phyloP scores from a whole-genome alignment of 2,329 filamentous ascomycete genomes.

The Penicillium glabrum region DNA sequence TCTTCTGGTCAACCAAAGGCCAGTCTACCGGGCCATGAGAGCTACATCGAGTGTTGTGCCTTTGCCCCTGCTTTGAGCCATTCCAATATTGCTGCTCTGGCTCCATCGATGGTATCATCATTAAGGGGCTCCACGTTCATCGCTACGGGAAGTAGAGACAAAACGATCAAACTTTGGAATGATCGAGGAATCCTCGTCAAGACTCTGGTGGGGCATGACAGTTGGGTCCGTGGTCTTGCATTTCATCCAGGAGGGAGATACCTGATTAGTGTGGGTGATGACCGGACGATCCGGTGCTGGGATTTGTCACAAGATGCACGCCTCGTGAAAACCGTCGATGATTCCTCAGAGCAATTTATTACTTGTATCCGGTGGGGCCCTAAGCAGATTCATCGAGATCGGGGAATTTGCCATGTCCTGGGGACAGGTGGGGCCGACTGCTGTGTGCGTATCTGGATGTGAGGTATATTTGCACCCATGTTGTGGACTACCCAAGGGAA shows the following conservation, averaged over 20 bases:
- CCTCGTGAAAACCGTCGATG: slow-evolving; percentile 76
- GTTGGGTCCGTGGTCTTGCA: slow-evolving; percentile 80
- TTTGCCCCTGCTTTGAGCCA: slow-evolving; percentile 78
- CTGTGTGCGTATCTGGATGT: neutral
- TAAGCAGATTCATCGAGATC: neutral
- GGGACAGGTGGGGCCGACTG: neutral
- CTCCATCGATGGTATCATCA: slow-evolving; percentile 55
- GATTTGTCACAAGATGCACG: slow-evolving; percentile 84
- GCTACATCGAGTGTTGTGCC: slow-evolving; percentile 78
- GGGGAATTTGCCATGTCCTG: neutral
- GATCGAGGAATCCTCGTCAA: slow-evolving; percentile 77
- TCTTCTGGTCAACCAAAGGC: slow-evolving; percentile 61
- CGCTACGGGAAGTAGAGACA: slow-evolving; percentile 84
- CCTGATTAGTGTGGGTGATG: slow-evolving; percentile 77
- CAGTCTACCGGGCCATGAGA: slow-evolving; percentile 79
- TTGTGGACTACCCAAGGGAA: neutral
- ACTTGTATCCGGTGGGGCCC: slow-evolving; percentile 86
- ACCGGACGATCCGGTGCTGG: slow-evolving; percentile 90
- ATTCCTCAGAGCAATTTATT: slow-evolving; percentile 79
- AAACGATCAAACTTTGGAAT: slow-evolving; percentile 86
- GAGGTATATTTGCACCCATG: neutral
- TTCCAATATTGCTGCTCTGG: slow-evolving; percentile 66
- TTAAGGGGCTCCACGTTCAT: slow-evolving; percentile 70
- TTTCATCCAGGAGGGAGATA: slow-evolving; percentile 93
- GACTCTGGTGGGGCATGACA: slow-evolving; percentile 82